Evolutionary conservation across 257 asterid species (phyloP).

Genomic region (Eustoma russellianum): DNA sequence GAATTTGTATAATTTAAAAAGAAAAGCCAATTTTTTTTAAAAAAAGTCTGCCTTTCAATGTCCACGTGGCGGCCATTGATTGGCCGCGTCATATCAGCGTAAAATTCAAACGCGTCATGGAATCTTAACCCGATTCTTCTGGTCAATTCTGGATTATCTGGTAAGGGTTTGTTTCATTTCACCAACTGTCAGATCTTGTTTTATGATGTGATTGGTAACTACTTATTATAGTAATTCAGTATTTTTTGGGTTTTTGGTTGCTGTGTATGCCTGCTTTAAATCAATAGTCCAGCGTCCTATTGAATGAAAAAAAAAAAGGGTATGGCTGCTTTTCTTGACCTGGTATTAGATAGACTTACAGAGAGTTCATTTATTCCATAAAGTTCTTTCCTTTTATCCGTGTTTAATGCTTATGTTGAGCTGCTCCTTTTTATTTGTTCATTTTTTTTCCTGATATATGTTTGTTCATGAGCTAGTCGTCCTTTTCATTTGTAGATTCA

Average conservation of each 20-base stretch:
- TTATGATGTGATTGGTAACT: background rate
- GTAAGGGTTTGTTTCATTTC: constrained; percentile 8
- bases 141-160: constrained; percentile 14
- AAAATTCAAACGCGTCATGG: too few species aligned
- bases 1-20: too few species aligned
- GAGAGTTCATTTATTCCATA: background rate
- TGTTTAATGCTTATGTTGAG: background rate
- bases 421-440: background rate
- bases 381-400: background rate
- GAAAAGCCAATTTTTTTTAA: too few species aligned
- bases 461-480: background rate
- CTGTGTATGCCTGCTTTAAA: too few species aligned
- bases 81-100: too few species aligned
- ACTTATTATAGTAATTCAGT: background rate
- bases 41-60: too few species aligned
- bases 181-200: constrained; percentile 12
- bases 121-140: too few species aligned
- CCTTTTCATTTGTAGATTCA: background rate
- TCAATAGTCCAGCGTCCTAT: too few species aligned
- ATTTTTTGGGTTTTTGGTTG: background rate
- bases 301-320: too few species aligned
- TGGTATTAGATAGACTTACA: constrained; percentile 1
- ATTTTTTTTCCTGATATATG: background rate
- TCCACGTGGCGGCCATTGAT: too few species aligned
- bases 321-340: constrained; percentile 6